These are phyloP conservation scores for Tricholoma bakamatsutake DNA, from an alignment of 768 basidiomycete genomes.

Conservation along the genomic window DNA sequence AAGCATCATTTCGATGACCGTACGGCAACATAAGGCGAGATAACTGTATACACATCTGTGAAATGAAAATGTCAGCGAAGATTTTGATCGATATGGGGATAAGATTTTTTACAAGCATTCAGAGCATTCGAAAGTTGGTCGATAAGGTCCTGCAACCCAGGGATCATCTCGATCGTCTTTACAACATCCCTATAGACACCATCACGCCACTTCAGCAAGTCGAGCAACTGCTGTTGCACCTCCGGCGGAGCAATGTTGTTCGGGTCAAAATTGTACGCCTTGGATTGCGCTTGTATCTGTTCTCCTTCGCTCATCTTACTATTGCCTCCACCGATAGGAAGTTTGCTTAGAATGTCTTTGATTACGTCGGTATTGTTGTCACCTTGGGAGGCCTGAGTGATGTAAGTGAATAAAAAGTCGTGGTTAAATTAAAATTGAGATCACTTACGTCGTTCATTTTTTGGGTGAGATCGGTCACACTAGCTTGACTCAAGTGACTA, in stretches of 20 bases:
- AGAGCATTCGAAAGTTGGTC: slow-evolving; percentile 60
- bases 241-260: slow-evolving; percentile 58
- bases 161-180: slow-evolving; percentile 59
- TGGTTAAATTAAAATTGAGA: not conserved
- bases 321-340: slow-evolving; percentile 46
- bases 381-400: slow-evolving; percentile 26
- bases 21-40: slow-evolving; percentile 62
- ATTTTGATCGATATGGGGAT: not conserved
- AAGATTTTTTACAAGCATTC: slow-evolving; percentile 49
- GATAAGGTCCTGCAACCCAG: slow-evolving; percentile 49
- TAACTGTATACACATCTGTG: slow-evolving; percentile 56
- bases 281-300: slow-evolving; percentile 44
- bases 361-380: slow-evolving; percentile 32
- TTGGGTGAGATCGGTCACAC: slow-evolving; percentile 49
- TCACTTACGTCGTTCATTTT: slow-evolving; percentile 39
- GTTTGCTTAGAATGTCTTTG: slow-evolving; percentile 40
- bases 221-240: slow-evolving; percentile 49
- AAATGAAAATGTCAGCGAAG: slow-evolving; percentile 2
- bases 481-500: slow-evolving; percentile 55
- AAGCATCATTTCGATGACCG: slow-evolving; percentile 13
- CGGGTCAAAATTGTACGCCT: slow-evolving; percentile 60
- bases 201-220: slow-evolving; percentile 61
- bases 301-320: slow-evolving; percentile 51
- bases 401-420: not conserved
- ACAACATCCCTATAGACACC: slow-evolving; percentile 45